Evolutionary conservation across 2,329 filamentous ascomycete genomes (phyloP).

Genomic region (Pochonia chlamydosporia): DNA sequence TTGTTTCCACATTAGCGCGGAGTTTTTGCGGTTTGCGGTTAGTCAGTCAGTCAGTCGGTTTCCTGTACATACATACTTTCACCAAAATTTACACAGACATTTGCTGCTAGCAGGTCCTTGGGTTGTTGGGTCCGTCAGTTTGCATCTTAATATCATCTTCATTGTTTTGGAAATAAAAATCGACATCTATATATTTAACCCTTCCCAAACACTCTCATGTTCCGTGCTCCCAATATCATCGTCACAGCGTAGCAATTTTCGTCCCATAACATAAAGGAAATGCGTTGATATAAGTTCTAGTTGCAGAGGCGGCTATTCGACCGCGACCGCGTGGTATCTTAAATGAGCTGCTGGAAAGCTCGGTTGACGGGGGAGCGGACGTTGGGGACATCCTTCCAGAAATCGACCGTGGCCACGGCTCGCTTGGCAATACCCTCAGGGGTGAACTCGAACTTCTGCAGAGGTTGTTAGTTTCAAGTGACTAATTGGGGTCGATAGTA

Average conservation of each 20-base stretch:
- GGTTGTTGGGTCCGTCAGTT: neutral
- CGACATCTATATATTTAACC: conserved; percentile 16
- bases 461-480: conserved; percentile 33
- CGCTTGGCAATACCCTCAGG: conserved; percentile 96
- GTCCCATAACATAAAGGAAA: conserved; percentile 9
- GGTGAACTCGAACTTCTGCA: conserved; percentile 97
- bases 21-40: conserved; percentile 1
- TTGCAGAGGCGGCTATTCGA: neutral
- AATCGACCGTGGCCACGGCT: conserved; percentile 83
- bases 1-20: conserved; percentile 4
- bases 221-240: conserved; percentile 19
- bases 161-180: neutral
- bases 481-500: neutral
- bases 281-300: conserved; percentile 1
- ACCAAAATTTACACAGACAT: neutral
- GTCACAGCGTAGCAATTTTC: conserved; percentile 19
- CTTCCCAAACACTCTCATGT: conserved; percentile 14
- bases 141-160: neutral
- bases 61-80: neutral
- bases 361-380: conserved; percentile 94
- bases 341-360: conserved; percentile 96
- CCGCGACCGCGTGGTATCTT: conserved; percentile 31
- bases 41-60: conserved; percentile 1
- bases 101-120: neutral
- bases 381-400: conserved; percentile 91